A percentile compares a stretch with the other conserved stretches of the same genome.
Evolutionary conservation across 345 rosid species (phyloP).

Genomic region (Aethionema arabicum): DNA sequence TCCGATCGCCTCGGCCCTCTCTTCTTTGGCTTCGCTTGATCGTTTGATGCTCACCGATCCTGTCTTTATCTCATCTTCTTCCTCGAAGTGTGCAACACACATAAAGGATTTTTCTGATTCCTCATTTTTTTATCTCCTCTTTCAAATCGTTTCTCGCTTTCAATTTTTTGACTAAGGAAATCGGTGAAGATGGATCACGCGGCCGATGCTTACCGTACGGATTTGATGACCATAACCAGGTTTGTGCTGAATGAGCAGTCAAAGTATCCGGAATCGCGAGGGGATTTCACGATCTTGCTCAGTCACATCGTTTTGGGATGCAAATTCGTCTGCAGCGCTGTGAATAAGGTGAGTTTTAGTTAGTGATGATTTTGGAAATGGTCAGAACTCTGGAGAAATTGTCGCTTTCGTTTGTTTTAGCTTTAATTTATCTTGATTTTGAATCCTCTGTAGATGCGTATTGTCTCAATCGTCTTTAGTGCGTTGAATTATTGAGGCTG

Average conservation of each 20-base stretch:
- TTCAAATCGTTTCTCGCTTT: neutral
- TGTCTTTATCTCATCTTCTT: constrained; percentile 34
- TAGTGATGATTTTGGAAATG: neutral
- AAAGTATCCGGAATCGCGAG: constrained; percentile 91
- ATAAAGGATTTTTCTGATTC: constrained; percentile 1
- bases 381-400: neutral
- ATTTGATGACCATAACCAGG: constrained; percentile 96
- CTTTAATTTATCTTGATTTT: constrained; percentile 4
- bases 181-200: constrained; percentile 69
- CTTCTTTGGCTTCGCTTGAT: constrained; percentile 8
- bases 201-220: constrained; percentile 83
- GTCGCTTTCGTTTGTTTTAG: constrained; percentile 28
- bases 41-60: constrained; percentile 16
- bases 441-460: constrained; percentile 5
- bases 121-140: neutral
- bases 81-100: constrained; percentile 40
- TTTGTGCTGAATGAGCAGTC: constrained; percentile 84
- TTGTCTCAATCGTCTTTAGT: constrained; percentile 14
- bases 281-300: constrained; percentile 90
- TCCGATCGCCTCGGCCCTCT: constrained; percentile 28
- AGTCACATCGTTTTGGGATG: constrained; percentile 96
- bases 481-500: neutral
- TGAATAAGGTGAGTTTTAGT: constrained; percentile 61
- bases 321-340: constrained; percentile 96
- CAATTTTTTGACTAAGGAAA: neutral